Conservation (phyloP, 805 yeast species). For the Babjeviella inositovora region DNA sequence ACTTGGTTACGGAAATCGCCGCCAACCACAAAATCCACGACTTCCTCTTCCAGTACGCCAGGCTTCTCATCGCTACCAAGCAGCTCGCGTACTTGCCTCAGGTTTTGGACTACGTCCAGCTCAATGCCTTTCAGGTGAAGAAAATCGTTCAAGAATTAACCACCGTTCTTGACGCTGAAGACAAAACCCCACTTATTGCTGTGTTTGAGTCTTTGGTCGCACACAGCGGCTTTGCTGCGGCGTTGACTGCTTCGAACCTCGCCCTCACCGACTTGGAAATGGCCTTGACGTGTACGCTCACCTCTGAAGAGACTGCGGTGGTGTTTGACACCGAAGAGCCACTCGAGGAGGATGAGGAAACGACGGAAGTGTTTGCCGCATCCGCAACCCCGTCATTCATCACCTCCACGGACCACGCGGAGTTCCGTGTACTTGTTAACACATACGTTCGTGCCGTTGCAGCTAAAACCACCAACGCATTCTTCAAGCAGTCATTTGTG, state of each 20-base stretch:
- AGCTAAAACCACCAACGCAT: slow-evolving; percentile 5
- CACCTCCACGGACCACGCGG: too few species aligned
- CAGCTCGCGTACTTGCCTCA: not conserved
- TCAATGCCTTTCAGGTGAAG: not conserved
- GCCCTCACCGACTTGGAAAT: slow-evolving; percentile 17
- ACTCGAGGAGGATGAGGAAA: slow-evolving; percentile 7
- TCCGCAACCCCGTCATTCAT: too few species aligned
- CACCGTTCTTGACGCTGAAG: not conserved
- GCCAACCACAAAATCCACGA: slow-evolving; percentile 14
- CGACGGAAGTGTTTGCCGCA: slow-evolving; percentile 4
- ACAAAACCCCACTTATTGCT: slow-evolving; percentile 2
- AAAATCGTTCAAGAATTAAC: slow-evolving; percentile 2
- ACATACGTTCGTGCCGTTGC: too few species aligned
- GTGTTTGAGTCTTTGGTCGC: slow-evolving; percentile 9
- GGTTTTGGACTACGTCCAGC: not conserved
- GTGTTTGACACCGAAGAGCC: slow-evolving; percentile 8
- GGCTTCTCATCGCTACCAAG: slow-evolving; percentile 1
- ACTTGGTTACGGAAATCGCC: slow-evolving; percentile 3
- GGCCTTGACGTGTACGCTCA: slow-evolving; percentile 10
- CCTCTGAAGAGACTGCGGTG: slow-evolving; percentile 6
- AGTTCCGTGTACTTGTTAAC: too few species aligned
- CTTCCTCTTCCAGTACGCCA: slow-evolving; percentile 11
- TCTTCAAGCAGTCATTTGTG: slow-evolving; percentile 16
- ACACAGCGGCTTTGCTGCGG: slow-evolving; percentile 7
- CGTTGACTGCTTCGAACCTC: slow-evolving; percentile 6